Evolutionary conservation across 495 filamentous ascomycete species (phyloP).

Genomic region (Hyaloscypha finlandica): DNA sequence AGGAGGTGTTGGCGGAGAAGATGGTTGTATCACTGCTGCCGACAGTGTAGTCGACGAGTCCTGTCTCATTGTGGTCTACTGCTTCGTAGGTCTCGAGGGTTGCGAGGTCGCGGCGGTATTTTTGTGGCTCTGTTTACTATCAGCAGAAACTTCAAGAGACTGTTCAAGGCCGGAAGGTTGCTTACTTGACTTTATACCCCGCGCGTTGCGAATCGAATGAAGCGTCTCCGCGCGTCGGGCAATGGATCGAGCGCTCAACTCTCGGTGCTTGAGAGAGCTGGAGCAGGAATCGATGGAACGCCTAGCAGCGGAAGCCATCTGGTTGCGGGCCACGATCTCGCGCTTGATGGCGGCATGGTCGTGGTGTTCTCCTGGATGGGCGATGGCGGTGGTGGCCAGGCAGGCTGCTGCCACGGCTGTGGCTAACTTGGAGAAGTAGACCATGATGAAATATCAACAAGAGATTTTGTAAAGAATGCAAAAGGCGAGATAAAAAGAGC

Average conservation of each 20-base stretch:
- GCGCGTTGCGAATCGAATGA: constrained; percentile 48
- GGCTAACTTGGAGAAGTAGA: constrained; percentile 32
- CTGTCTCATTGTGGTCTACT: constrained; percentile 46
- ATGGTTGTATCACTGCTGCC: constrained; percentile 48
- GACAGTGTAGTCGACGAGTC: constrained; percentile 42
- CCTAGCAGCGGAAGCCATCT: constrained; percentile 37
- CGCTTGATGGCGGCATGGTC: constrained; percentile 37
- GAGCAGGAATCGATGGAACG: constrained; percentile 41
- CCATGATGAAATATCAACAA: constrained; percentile 27
- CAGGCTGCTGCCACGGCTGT: constrained; percentile 29
- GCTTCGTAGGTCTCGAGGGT: constrained; percentile 41
- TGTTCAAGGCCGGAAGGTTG: not conserved
- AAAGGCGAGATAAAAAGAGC: not conserved
- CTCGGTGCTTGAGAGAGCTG: constrained; percentile 35
- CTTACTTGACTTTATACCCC: constrained; percentile 50
- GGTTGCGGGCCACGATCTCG: constrained; percentile 36
- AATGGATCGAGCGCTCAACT: constrained; percentile 37
- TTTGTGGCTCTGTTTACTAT: constrained; percentile 26
- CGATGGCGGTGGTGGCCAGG: constrained; percentile 33
- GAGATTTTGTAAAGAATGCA: not conserved
- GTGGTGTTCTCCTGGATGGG: constrained; percentile 41
- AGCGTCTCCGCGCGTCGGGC: constrained; percentile 41
- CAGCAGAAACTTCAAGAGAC: no score
- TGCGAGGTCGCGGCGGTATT: constrained; percentile 44
- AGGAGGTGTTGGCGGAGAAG: constrained; percentile 56